phyloP scores from a whole-genome alignment of 2,329 filamentous ascomycete genomes.

The Metarhizium sp. region DNA sequence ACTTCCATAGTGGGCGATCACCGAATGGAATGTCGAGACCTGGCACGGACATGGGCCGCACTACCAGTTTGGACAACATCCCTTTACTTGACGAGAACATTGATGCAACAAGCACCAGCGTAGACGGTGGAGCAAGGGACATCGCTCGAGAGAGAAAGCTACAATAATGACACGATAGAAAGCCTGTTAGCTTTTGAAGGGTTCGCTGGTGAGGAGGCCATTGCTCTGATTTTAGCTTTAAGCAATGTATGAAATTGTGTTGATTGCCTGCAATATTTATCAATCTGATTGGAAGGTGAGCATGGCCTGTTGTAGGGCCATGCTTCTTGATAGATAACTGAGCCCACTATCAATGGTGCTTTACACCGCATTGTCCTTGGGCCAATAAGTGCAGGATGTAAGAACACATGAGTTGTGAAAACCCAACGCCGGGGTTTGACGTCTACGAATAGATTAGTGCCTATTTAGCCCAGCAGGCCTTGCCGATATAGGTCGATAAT shows the following conservation, averaged over 20 bases:
- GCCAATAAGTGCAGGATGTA: no score
- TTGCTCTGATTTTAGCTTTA: neutral
- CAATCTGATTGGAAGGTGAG: no score
- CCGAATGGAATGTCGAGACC: constrained; percentile 10
- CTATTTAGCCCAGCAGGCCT: neutral
- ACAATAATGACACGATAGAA: no score
- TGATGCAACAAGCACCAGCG: constrained; percentile 25
- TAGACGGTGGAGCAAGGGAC: constrained; percentile 36
- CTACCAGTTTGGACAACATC: constrained; percentile 41
- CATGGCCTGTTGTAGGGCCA: no score
- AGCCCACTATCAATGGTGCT: no score
- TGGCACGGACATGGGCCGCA: constrained; percentile 12
- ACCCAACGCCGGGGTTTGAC: no score
- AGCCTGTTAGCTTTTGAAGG: neutral
- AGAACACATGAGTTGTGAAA: no score
- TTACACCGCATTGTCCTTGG: no score
- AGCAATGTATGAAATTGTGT: no score
- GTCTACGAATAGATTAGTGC: neutral
- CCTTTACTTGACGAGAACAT: constrained; percentile 43
- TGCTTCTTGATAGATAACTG: no score
- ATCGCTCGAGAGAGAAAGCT: constrained; percentile 38
- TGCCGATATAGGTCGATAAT: neutral
- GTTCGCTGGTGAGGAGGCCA: neutral
- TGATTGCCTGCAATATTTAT: no score
- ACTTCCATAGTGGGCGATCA: neutral